Conservation (phyloP, 805 yeast genomes). For the Teunomyces aglyptinius region DNA sequence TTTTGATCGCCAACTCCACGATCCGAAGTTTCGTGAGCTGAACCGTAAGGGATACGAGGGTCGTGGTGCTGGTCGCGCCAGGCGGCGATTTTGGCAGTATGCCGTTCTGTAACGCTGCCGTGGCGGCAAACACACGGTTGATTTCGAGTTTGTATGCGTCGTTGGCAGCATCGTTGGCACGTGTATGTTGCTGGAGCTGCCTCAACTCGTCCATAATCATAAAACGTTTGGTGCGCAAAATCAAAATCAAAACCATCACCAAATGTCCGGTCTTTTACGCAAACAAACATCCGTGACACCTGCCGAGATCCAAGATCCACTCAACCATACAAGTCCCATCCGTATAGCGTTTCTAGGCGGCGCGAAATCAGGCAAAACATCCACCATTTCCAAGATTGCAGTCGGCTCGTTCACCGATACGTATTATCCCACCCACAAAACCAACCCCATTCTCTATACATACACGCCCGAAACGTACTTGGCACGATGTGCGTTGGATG, state of each 20-base stretch:
- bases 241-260: not conserved
- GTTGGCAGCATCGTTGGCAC: slow-evolving; percentile 23
- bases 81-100: no score
- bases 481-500: slow-evolving; percentile 24
- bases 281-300: slow-evolving; percentile 1
- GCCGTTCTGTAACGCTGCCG: slow-evolving; percentile 13
- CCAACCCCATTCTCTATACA: slow-evolving; percentile 57
- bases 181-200: slow-evolving; percentile 4
- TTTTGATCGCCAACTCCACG: slow-evolving; percentile 15
- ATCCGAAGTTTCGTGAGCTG: slow-evolving; percentile 31
- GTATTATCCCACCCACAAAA: slow-evolving; percentile 70
- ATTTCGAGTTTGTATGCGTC: slow-evolving; percentile 20
- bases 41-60: slow-evolving; percentile 25
- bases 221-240: not conserved
- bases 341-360: slow-evolving; percentile 64
- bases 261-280: not conserved
- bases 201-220: not conserved
- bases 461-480: slow-evolving; percentile 40
- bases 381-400: slow-evolving; percentile 49
- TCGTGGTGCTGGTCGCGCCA: no score
- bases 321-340: slow-evolving; percentile 40
- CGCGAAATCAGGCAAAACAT: slow-evolving; percentile 57
- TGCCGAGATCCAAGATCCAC: slow-evolving; percentile 11
- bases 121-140: slow-evolving; percentile 22
- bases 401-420: slow-evolving; percentile 58